Base-by-base conservation (phyloP, 192 early-diverging fungal genomes). In the Paraglomus occultum region DNA sequence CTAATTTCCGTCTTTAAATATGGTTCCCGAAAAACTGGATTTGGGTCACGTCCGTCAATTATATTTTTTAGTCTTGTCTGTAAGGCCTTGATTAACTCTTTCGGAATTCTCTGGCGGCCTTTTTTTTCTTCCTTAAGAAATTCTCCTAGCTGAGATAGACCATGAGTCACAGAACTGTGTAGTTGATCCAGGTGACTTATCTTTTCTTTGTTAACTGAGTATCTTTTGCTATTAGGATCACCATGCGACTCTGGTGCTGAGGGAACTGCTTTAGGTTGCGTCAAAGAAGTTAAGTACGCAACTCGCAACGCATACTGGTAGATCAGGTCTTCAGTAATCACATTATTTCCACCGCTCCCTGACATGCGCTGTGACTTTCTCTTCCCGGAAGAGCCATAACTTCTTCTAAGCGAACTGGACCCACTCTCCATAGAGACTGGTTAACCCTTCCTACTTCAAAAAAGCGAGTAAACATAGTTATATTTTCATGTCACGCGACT, bases 1-100 rank as follows among this genome's bases (percentile, higher is more conserved):
- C 43, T 46, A 4, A 83, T 65, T 0, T 77, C 73, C 20, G 68
- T 67, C 8, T 74, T 63, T 18, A 87, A 78, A 9, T 79, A 68
- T 15, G 69, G 75, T 67, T 87, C 83, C 20, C 71, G 64, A 72
- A 81, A 87, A 54, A 55, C 65, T 43, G 75, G 77, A 42, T 76
- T 80, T 15, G 60, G 64, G 60, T 83, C 83, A 43, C 67, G 74
- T 8, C 80, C 79, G 11, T 76, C 72, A n/a, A 72, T 67, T 54
- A 87, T 82, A 45, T 80, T 73, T 44, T 82, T 78, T 14, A 87
- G 64, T 47, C 77, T 70, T 55, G 51, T 31, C 23, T 75, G 31
- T 9, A 87, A 52, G 0, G 67, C 80, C 47, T 77, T 75, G 5
- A 81, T 72, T 6, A 84, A 64, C 48, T 82, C 81, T 43, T 77